Conservation (phyloP, 1,284 basidiomycete species). For the Ceratobasidium sp. region DNA sequence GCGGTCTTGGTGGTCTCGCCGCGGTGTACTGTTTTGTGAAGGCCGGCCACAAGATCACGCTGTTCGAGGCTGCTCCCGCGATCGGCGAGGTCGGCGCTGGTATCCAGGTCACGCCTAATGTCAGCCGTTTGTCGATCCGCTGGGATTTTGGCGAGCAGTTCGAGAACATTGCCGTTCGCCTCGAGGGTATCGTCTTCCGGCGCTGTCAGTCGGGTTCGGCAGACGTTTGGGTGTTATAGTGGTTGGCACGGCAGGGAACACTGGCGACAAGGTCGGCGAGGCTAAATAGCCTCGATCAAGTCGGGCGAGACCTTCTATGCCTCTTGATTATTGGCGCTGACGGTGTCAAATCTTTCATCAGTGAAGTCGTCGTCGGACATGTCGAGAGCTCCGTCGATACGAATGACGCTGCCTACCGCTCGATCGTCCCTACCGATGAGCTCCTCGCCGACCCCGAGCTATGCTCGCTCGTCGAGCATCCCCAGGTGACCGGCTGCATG, state of each 20-base stretch:
- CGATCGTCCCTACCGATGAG: constrained; percentile 62
- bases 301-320: constrained; percentile 53
- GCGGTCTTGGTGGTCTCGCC: constrained; percentile 64
- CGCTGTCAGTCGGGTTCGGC: constrained; percentile 59
- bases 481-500: constrained; percentile 63
- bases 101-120: constrained; percentile 65
- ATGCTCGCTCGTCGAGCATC: constrained; percentile 60
- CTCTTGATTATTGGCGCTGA: constrained; percentile 70
- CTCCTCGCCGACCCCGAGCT: constrained; percentile 67
- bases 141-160: constrained; percentile 66
- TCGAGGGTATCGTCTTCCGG: constrained; percentile 61
- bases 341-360: constrained; percentile 66
- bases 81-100: constrained; percentile 66
- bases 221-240: constrained; percentile 1
- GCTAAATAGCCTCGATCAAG: constrained; percentile 55
- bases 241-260: constrained; percentile 53
- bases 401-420: constrained; percentile 66
- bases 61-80: constrained; percentile 61
- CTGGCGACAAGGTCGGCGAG: constrained; percentile 63
- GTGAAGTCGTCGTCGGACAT: constrained; percentile 63
- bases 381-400: constrained; percentile 59
- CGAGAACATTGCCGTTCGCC: constrained; percentile 60
- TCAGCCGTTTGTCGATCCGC: constrained; percentile 63
- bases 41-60: constrained; percentile 63
- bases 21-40: constrained; percentile 62